Base-by-base conservation (phyloP, 2,329 filamentous ascomycete species). In the Pestalotiopsis sp. region DNA sequence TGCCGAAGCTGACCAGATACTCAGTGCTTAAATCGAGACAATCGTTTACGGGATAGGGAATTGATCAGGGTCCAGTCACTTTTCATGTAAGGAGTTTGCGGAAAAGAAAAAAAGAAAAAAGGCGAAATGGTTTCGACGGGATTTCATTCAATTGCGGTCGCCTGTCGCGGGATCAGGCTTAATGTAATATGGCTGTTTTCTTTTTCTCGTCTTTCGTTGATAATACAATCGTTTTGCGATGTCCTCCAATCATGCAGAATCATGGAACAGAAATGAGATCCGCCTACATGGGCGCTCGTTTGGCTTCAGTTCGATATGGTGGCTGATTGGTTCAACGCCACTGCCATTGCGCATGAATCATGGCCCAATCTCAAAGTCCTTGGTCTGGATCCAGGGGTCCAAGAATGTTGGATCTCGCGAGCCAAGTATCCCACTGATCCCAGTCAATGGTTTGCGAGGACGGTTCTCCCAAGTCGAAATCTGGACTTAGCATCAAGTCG, bases 341-440 rank as follows among this genome's bases (percentile, higher is more conserved):
- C 7, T 36, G 31, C 31, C 5, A 27, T 27, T 27, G 27, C 27
- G 4, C 27, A 27, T 27, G 27, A 36, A 36, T 1, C 31, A 36
- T 7, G 6, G 31, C 31, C 31, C 31, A 9, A n/a, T 11, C n/a
- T 52, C n/a, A 52, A 52, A 20, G 17, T 9, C 17, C 45, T n/a
- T 23, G 45, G 17, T 52, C 45, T n/a, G 45, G 6, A n/a, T 6
- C 11, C 45, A 23, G 17, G 7, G 45, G 45, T 1, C 45, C 14
- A 23, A 52, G 45, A 23, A 69, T 27, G 61, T 72, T 72, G 25
- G 71, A 71, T 20, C 71, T 69, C 27, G 71, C 67, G 52, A 73
- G 61, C 71, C 71, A 73, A 41, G 68, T 59, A 57, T 73, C 72
- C 72, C 72, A 73, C 61, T 73, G 70, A 36, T 70, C 70, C 72